phyloP scores from a whole-genome alignment of 2,329 filamentous ascomycete species.

The Fusarium sp. region DNA sequence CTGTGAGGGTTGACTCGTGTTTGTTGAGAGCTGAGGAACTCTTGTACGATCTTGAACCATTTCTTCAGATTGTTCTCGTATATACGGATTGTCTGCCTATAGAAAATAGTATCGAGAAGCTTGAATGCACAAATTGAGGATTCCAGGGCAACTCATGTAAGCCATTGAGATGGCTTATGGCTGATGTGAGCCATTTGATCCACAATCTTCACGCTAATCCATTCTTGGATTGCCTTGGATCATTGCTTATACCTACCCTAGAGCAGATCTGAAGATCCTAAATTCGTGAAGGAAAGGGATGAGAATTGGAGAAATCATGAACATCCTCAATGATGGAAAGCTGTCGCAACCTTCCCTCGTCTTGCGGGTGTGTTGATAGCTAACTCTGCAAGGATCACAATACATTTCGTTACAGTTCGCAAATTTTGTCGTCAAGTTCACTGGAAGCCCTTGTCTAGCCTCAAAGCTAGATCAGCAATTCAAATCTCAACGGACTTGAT shows the following conservation, averaged over 20 bases:
- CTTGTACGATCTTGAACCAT: slow-evolving; percentile 28
- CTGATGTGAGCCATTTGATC: slow-evolving; percentile 45
- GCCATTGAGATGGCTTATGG: slow-evolving; percentile 31
- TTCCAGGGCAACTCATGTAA: slow-evolving; percentile 27
- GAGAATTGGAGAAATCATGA: neutral
- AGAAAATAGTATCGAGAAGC: neutral
- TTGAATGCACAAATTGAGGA: slow-evolving; percentile 2
- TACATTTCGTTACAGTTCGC: slow-evolving; percentile 3
- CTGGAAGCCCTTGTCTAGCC: neutral
- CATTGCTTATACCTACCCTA: slow-evolving; percentile 7
- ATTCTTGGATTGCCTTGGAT: neutral
- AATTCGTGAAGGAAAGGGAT: neutral
- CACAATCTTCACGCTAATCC: slow-evolving; percentile 17
- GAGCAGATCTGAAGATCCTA: neutral
- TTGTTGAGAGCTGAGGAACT: neutral
- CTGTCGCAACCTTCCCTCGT: neutral
- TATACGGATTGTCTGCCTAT: neutral
- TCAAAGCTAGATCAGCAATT: neutral
- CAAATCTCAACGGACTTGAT: neutral
- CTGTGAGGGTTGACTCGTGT: neutral
- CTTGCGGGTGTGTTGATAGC: slow-evolving; percentile 11
- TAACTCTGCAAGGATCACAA: neutral
- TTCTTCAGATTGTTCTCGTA: neutral
- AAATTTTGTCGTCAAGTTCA: slow-evolving; percentile 15
- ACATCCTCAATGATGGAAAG: too few relatives aligned